phyloP scores from a whole-genome alignment of 1,284 basidiomycete species.

The Afroboletus lepidellus region DNA sequence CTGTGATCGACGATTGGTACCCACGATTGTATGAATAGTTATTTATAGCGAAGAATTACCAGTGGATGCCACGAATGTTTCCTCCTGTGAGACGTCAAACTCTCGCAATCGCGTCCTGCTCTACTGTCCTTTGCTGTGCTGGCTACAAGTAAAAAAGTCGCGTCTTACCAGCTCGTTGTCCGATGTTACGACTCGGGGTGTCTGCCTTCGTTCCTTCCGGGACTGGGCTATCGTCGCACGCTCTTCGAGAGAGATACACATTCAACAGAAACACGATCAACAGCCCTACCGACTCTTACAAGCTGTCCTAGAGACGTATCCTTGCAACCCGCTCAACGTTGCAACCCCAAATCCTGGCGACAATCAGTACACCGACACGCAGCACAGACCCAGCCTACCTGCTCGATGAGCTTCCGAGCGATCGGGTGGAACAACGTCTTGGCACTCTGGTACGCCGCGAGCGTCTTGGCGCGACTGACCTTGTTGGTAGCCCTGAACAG shows the following conservation, averaged over 20 bases:
- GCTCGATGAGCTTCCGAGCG: conserved; percentile 71
- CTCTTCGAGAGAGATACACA: too few relatives aligned
- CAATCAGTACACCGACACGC: background rate
- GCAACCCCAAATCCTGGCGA: conserved; percentile 24
- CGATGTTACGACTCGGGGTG: too few relatives aligned
- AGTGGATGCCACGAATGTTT: background rate
- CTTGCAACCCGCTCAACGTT: background rate
- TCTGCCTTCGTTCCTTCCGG: too few relatives aligned
- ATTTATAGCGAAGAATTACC: background rate
- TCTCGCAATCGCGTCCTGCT: too few relatives aligned
- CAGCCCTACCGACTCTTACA: too few relatives aligned
- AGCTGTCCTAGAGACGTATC: too few relatives aligned
- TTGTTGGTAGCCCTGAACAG: conserved; percentile 55
- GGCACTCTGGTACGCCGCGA: conserved; percentile 54
- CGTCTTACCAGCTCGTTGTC: too few relatives aligned
- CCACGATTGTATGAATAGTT: background rate
- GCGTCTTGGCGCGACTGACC: conserved; percentile 64
- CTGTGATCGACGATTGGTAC: background rate
- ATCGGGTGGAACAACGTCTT: conserved; percentile 74
- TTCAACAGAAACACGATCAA: too few relatives aligned
- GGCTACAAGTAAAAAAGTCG: too few relatives aligned
- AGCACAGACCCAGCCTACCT: conserved; percentile 42
- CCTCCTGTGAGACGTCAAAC: too few relatives aligned
- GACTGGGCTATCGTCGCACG: too few relatives aligned
- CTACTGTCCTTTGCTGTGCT: too few relatives aligned